Evolutionary conservation across 2,329 filamentous ascomycete species (phyloP).

Genomic region (Chaetomium sp.): DNA sequence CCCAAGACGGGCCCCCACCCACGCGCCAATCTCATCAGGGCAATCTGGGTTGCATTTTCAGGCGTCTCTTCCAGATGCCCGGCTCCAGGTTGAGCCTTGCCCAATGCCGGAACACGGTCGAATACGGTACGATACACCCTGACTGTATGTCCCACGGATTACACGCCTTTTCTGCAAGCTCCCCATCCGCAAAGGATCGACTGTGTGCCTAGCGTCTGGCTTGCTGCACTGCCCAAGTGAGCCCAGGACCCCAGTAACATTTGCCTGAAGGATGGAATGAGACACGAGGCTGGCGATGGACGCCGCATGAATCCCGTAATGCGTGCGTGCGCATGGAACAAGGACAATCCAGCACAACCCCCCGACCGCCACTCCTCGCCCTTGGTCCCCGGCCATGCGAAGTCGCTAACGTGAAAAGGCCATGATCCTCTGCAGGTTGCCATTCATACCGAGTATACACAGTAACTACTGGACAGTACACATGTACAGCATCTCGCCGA

Average conservation of each 20-base stretch:
- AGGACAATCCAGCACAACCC: not conserved
- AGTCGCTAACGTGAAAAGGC: not conserved
- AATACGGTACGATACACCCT: not conserved
- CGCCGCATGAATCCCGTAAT: not conserved
- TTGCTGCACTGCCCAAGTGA: not conserved
- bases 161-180: not conserved
- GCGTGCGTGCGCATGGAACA: not conserved
- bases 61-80: slow-evolving; percentile 9
- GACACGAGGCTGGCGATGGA: not conserved
- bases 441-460: not conserved
- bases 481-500: slow-evolving; percentile 11
- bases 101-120: slow-evolving; percentile 13
- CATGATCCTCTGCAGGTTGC: not conserved
- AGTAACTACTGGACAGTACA: not conserved
- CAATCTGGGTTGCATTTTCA: slow-evolving; percentile 16
- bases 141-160: not conserved
- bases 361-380: not conserved
- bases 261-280: not conserved
- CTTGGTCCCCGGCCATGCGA: not conserved
- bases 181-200: not conserved
- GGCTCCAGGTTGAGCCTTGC: not conserved
- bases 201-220: not conserved
- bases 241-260: not conserved
- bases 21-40: slow-evolving; percentile 13
- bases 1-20: slow-evolving; percentile 4